Evolutionary conservation across 306 rosid species (phyloP), one percentile per base, ranked within the genome.

Genomic region (Comarum palustre): DNA sequence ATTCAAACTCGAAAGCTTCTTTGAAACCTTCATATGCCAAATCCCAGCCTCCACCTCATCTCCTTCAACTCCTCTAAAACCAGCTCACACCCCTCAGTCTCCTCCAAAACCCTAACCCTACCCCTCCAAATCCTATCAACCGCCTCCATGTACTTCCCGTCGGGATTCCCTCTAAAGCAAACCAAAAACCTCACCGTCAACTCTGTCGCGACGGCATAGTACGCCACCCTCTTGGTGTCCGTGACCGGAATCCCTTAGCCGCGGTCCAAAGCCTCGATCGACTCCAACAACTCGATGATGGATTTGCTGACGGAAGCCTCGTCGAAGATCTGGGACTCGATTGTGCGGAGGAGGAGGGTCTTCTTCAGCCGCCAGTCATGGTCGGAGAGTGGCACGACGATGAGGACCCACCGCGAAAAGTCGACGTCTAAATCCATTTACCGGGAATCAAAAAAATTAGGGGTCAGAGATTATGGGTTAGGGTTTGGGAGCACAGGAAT

Each of bases 121-220:
- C 83, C 88, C 39, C 85, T 81, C 95, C 97, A 94, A 4, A 94
- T 82, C 73, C 89, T 66, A 46, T 62, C 63, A 5, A 94, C 78
- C 0, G 96, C 88, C 12, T 70, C 82, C 20, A 75, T 48, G 60
- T 77, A 91, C 73, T 81, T 85, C 3, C 80, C 83, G 1, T 75
- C n/a, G 0, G 80, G 80, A 20, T 52, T 75, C 6, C 82, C 84
- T 7, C 75, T 68, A 3, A 15, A 38, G 0, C 76, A 81, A 16
- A 43, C 75, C 10, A 94, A 73, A 68, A 79, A 82, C 78, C 81
- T 89, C 19, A 85, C 90, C 5, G 95, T 83, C 60, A 91, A 84
- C 60, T 94, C 97, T 43, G 89, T 82, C 7, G 97, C 93, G 59
- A 94, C 87, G 0, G 97, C 86, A 32, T 85, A 74, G 52, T 88